Base-by-base conservation (phyloP, 1,139 yeast species). In the Kazachstania sp. region DNA sequence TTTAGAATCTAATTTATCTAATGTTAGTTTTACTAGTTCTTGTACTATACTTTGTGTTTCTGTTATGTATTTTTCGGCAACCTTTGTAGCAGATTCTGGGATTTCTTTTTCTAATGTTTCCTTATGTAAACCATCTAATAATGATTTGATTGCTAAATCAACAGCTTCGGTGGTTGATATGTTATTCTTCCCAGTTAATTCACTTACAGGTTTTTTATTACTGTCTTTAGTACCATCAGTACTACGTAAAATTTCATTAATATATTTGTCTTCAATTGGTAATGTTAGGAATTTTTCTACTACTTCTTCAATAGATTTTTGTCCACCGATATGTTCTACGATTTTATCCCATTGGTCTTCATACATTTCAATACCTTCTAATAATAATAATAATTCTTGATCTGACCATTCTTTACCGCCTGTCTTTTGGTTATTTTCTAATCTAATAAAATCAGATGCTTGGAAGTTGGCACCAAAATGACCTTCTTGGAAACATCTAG, bases 241-340 rank as follows among this genome's bases (percentile, higher is more conserved):
- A 15, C 41, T 41, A 20, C 44, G 37, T 12, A 59, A 45, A 12
- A 59, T 51, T 29, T 60, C 64, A 30, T 59, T 51, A 31, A 90
- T 73, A 61, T 85, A 90, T 50, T 83, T 79, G 63, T 92, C 98
- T 67, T 94, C 97, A 57, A 94, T 87, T 35, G 99, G 99, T 58
- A 94, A 73, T 64, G 87, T 95, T 54, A 92, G 71, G 63, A 92
- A 94, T 65, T 86, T 87, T 48, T 84, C 72, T 52, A 92, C 78
- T 66, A 97, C 86, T 63, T 88, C 94, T 64, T 88, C 96, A 53
- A 84, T 79, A 26, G 83, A 70, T 61, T 95, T 85, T 39, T 95
- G 75, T 12, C 90, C 92, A 3, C 94, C 95, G 37, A 92, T 92
- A 65, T 92, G 97, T 50, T 82, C 84, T 41, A 92, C 78, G 56